Base-by-base conservation (phyloP, 352 stramenopile genomes). In the Phytophthora litchii region DNA sequence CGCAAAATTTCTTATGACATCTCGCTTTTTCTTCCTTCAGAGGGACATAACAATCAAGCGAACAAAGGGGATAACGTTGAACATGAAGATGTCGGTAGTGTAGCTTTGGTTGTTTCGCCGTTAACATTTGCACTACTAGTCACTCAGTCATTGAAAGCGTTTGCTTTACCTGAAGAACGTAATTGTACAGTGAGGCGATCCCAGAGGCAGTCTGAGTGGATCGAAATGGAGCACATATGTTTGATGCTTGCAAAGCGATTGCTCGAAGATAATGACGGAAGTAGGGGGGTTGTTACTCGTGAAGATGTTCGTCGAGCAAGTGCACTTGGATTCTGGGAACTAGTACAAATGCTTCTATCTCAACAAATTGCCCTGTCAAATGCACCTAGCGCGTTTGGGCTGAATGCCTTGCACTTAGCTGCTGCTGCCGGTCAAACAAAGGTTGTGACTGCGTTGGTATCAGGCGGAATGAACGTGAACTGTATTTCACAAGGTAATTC, bases 401-500 rank as follows among this genome's bases (percentile, higher is more conserved):
- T 83, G 75, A 89, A 80, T 50, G 62, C 75, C 14, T 21, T 88
- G 3, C 77, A 89, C 54, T 57, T 80, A 13, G 77, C 80, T 32
- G 65, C 80, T 21, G 60, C 64, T n/a, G 73, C 75, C 8, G 80
- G 80, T 0, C 53, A 86, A 60, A 80, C 77, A 0, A 57, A 57
- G 2, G 34, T 80, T 6, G 67, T 85, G 16, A 74, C 62, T 37
- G 65, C 65, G 6, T 67, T 89, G 20, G 54, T 78, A 17, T 67
- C 77, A 14, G 73, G 73, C 5, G 77, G 80, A 17, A 83, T 85
- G 66, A 78, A 88, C 36, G 73, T 86, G 3, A 89, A 86, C 31
- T 89, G 29, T n/a, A 35, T 58, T 19, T 23, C 31, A 19, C 41
- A 31, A 51, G 34, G 27, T 32, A 43, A 53, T 10, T 61, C 55